phyloP scores from a whole-genome alignment of 2,329 filamentous ascomycete species.

The Penicillium fuscoglaucum region DNA sequence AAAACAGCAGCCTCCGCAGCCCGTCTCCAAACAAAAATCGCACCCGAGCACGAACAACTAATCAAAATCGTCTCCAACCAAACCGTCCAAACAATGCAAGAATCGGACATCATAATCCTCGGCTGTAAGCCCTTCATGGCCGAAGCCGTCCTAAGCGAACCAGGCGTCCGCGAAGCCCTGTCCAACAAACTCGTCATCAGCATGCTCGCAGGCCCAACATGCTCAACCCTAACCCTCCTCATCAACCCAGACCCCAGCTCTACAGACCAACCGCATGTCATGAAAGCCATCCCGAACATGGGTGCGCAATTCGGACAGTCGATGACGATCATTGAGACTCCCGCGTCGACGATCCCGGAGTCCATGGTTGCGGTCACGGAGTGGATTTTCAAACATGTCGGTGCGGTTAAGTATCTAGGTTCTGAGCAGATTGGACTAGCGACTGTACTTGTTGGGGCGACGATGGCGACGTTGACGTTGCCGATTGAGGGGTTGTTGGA shows the following conservation, averaged over 20 bases:
- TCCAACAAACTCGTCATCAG: conserved; percentile 52
- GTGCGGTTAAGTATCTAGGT: conserved; percentile 52
- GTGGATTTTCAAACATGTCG: conserved; percentile 56
- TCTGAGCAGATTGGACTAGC: conserved; percentile 55
- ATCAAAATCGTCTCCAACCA: conserved; percentile 39
- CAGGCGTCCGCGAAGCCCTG: conserved; percentile 42
- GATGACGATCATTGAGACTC: conserved; percentile 53
- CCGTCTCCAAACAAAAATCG: conserved; percentile 30
- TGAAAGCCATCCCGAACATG: conserved; percentile 50
- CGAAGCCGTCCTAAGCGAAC: conserved; percentile 36
- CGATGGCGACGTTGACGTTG: conserved; percentile 60
- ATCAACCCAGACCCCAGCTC: conserved; percentile 9
- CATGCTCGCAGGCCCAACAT: conserved; percentile 50
- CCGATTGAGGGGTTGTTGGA: conserved; percentile 62
- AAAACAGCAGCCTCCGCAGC: conserved; percentile 39
- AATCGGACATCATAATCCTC: conserved; percentile 47
- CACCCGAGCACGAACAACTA: conserved; percentile 31
- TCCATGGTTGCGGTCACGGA: conserved; percentile 35
- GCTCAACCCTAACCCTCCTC: conserved; percentile 20
- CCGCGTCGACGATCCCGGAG: conserved; percentile 41
- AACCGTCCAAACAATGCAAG: conserved; percentile 35
- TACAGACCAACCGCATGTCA: conserved; percentile 27
- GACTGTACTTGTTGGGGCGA: conserved; percentile 61
- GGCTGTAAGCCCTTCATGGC: conserved; percentile 51
- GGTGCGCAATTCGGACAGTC: conserved; percentile 48